phyloP scores from a whole-genome alignment of 805 yeast species.

The Kazachstania africana region DNA sequence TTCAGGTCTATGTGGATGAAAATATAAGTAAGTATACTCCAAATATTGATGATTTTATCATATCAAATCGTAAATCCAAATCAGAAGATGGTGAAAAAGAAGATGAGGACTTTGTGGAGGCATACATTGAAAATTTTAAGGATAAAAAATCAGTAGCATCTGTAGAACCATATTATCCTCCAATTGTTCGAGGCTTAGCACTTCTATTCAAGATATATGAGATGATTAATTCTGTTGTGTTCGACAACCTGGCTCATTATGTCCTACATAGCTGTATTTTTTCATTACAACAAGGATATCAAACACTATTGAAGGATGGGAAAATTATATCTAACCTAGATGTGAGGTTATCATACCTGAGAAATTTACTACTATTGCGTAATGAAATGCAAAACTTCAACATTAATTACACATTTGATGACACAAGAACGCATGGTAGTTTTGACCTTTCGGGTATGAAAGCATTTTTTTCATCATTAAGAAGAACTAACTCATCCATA shows the following conservation, averaged over 20 bases:
- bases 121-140: slow-evolving; percentile 3
- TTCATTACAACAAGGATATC: slow-evolving; percentile 46
- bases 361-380: slow-evolving; percentile 58
- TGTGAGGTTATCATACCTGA: slow-evolving; percentile 54
- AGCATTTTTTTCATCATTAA: slow-evolving; percentile 35
- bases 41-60: slow-evolving; percentile 51
- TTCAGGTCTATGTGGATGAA: slow-evolving; percentile 60
- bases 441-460: slow-evolving; percentile 73
- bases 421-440: slow-evolving; percentile 32
- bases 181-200: slow-evolving; percentile 55
- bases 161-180: slow-evolving; percentile 43
- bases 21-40: slow-evolving; percentile 59
- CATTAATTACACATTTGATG: slow-evolving; percentile 62
- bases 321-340: slow-evolving; percentile 29
- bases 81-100: slow-evolving; percentile 8
- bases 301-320: slow-evolving; percentile 42
- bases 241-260: slow-evolving; percentile 82
- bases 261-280: slow-evolving; percentile 67
- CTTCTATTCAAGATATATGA: slow-evolving; percentile 71
- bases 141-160: neutral
- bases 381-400: slow-evolving; percentile 67
- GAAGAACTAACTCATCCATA: slow-evolving; percentile 11
- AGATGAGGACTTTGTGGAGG: slow-evolving; percentile 6
- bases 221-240: slow-evolving; percentile 61
- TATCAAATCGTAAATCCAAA: slow-evolving; percentile 33